Conservation (phyloP, 768 basidiomycete genomes). For the Botryobasidium botryosum region DNA sequence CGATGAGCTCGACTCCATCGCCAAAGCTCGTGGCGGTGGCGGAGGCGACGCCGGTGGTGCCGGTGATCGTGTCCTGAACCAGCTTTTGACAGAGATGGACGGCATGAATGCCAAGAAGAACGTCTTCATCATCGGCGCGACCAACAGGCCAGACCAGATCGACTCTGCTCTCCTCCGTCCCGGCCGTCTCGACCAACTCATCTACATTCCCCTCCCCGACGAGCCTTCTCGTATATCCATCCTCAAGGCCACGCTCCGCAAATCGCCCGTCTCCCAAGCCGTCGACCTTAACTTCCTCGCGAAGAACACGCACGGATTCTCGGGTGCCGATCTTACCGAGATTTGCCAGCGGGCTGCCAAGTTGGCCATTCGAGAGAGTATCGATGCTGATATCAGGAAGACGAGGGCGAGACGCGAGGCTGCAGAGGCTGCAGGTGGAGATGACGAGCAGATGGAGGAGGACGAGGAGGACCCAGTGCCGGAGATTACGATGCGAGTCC, state of each 20-base stretch:
- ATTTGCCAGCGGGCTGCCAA: slow-evolving; percentile 97
- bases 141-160: slow-evolving; percentile 93
- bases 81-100: slow-evolving; percentile 96
- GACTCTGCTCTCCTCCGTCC: slow-evolving; percentile 86
- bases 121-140: slow-evolving; percentile 95
- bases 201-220: slow-evolving; percentile 97
- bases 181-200: slow-evolving; percentile 96
- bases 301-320: slow-evolving; percentile 91
- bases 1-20: slow-evolving; percentile 97
- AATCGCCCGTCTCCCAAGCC: slow-evolving; percentile 66
- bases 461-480: slow-evolving; percentile 83
- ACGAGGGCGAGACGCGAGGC: slow-evolving; percentile 66
- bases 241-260: slow-evolving; percentile 79
- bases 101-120: slow-evolving; percentile 99
- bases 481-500: slow-evolving; percentile 52
- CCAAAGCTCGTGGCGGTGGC: slow-evolving; percentile 89
- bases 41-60: slow-evolving; percentile 91
- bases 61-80: slow-evolving; percentile 93
- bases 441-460: slow-evolving; percentile 52
- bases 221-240: slow-evolving; percentile 83
- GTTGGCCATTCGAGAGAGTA: slow-evolving; percentile 87
- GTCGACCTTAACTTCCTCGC: slow-evolving; percentile 80
- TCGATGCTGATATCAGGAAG: slow-evolving; percentile 74
- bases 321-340: slow-evolving; percentile 99
- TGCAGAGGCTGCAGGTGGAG: slow-evolving; percentile 53